Evolutionary conservation across 192 early-diverging fungal species (phyloP), one percentile per base, ranked within the genome.

Genomic region (Coemansia sp.): DNA sequence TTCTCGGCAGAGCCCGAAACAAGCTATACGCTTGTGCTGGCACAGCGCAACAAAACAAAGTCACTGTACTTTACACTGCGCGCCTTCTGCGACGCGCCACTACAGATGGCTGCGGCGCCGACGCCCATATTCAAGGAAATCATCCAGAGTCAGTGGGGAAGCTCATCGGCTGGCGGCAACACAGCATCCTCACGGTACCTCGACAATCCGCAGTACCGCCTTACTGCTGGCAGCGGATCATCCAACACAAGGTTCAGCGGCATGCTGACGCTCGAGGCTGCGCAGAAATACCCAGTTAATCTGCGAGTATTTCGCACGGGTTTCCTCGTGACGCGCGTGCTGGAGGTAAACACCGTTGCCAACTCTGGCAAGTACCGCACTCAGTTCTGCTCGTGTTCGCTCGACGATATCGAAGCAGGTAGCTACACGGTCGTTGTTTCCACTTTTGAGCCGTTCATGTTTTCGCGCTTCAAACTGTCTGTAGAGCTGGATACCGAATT

Each of bases 361-460:
- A 81, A 80, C 53, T 90, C 90, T 11, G 86, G 85, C 8, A 84
- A 86, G 57, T 94, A 93, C 71, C 83, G 87, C 19, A 78, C 84
- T 43, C 87, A 84, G 43, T 91, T 90, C 65, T 91, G 88, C 56
- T 83, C 85, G 34, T 88, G 88, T 38, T 82, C 83, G 72, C 57
- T 85, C n/a, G 80, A 69, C 18, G 80, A 69, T 27, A 45, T 93
- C 8, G 59, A 82, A 60, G 67, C 59, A 34, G 85, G 87, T n/a
- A 82, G 86, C 38, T 92, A 91, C 81, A 91, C 88, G 13, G 66
- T 92, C 0, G 80, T 94, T 8, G 84, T 80, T 1, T 94, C 91
- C 55, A 91, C 92, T 1, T 91, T 84, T 73, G 84, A 91, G 60
- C 82, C 91, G 2, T 81, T 81, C 2, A 69, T 85, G 59, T 66